Conservation (phyloP, 1,284 basidiomycete genomes). For the Puccinia brachypodii region DNA sequence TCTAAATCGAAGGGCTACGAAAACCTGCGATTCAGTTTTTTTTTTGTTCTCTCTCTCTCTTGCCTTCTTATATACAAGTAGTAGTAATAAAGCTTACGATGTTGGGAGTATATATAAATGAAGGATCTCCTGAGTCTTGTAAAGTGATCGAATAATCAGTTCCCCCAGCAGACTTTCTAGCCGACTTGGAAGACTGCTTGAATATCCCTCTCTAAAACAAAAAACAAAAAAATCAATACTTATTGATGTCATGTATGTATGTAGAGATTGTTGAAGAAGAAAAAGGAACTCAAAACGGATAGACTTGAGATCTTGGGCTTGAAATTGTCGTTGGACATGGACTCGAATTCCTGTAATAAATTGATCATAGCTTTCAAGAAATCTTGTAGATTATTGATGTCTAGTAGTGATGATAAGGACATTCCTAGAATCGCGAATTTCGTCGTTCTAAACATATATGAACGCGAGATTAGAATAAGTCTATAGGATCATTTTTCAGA, state of each 20-base stretch:
- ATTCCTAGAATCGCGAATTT: conserved; percentile 78
- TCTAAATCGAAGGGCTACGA: conserved; percentile 75
- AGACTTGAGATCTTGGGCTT: conserved; percentile 70
- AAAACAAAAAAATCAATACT: not conserved
- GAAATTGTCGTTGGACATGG: conserved; percentile 71
- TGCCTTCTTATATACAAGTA: no score
- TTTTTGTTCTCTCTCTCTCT: no score
- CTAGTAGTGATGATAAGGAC: conserved; percentile 72
- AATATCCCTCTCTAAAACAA: conserved; percentile 58
- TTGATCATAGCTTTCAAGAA: conserved; percentile 71
- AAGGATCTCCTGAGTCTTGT: conserved; percentile 66
- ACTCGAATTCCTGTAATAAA: conserved; percentile 73
- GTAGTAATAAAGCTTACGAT: no score
- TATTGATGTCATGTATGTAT: not conserved
- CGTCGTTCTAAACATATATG: conserved; percentile 63
- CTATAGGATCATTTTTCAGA: not conserved
- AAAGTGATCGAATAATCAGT: conserved; percentile 67
- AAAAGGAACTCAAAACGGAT: not conserved
- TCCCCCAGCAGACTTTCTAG: conserved; percentile 63
- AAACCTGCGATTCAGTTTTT: not conserved
- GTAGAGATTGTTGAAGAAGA: conserved; percentile 24
- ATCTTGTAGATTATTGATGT: conserved; percentile 73
- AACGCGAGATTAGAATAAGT: not conserved
- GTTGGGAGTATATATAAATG: conserved; percentile 73
- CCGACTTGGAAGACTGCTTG: conserved; percentile 62